phyloP scores from a whole-genome alignment of 257 asterid species.

The Coffea canephora region DNA sequence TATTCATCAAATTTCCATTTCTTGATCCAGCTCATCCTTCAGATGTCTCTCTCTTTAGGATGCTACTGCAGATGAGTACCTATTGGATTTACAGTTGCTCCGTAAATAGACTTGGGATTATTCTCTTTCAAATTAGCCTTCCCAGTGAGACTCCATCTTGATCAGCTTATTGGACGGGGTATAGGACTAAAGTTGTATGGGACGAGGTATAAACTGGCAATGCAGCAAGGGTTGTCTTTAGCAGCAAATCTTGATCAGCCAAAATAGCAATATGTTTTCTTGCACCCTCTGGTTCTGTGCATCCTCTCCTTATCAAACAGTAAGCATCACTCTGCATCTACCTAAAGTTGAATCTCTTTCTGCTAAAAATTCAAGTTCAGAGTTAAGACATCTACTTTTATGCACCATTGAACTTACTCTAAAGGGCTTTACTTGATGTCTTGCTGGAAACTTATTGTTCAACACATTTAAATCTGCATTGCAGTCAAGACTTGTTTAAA shows the following conservation, averaged over 20 bases:
- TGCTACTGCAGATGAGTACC: background rate
- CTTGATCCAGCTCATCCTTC: too few species aligned
- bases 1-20: too few species aligned
- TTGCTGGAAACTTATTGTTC: background rate
- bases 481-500: background rate
- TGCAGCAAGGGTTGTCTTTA: background rate
- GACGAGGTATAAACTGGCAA: background rate
- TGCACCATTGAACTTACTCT: too few species aligned
- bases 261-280: background rate
- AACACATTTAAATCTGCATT: background rate
- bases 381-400: background rate
- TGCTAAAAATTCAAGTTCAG: background rate
- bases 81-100: background rate
- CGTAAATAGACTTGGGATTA: background rate
- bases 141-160: background rate
- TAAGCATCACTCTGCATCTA: background rate
- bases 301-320: background rate
- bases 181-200: background rate
- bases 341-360: background rate
- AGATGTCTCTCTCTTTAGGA: too few species aligned
- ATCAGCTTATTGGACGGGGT: background rate
- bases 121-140: background rate
- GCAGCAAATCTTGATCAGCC: background rate
- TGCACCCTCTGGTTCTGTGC: background rate
- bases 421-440: background rate